Conservation (phyloP, 148 eudicot species). For the Tetragonia tetragonoides region DNA sequence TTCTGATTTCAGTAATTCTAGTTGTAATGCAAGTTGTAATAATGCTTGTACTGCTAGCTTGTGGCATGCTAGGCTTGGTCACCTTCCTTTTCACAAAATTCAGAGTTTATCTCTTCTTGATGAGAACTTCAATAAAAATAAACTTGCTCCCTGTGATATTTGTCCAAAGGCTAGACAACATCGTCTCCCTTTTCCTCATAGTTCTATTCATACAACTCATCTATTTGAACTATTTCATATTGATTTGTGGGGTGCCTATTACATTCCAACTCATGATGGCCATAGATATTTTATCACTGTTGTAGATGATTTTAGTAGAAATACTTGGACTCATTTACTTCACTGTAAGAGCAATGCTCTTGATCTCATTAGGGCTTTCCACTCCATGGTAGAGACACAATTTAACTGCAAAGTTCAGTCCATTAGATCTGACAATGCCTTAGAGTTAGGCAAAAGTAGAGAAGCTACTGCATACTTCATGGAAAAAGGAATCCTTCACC, state of each 20-base stretch:
- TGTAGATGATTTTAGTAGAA: not conserved
- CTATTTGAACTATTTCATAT: too few relatives aligned
- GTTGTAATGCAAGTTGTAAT: too few relatives aligned
- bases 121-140: not conserved
- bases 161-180: not conserved
- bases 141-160: not conserved
- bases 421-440: not conserved
- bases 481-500: not conserved
- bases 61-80: too few relatives aligned
- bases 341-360: not conserved
- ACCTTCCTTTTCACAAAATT: not conserved
- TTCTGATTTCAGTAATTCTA: too few relatives aligned
- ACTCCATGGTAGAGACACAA: not conserved
- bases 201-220: not conserved
- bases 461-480: rapidly evolving
- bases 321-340: not conserved
- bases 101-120: too few relatives aligned
- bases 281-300: not conserved
- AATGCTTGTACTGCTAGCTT: too few relatives aligned
- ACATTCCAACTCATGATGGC: not conserved
- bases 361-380: not conserved
- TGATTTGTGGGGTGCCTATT: not conserved
- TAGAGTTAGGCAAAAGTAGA: not conserved
- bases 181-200: not conserved
- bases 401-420: not conserved